phyloP scores from a whole-genome alignment of 2,329 filamentous ascomycete genomes.

The Trichophyton simii region DNA sequence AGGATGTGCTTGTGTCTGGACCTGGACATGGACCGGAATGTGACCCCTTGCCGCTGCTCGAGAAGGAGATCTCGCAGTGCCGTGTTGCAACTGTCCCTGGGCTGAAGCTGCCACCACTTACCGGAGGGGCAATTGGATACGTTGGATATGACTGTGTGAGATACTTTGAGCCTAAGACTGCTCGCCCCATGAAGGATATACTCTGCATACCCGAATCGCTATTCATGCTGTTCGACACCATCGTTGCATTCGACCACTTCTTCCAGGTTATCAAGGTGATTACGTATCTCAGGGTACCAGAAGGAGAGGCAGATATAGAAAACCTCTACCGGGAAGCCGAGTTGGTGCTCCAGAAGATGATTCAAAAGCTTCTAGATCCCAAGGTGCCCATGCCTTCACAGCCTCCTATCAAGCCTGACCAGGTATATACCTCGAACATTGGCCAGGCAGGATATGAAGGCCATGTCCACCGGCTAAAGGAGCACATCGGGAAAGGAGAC shows the following conservation, averaged over 20 bases:
- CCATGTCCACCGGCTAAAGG: conserved; percentile 76
- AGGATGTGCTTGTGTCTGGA: conserved; percentile 75
- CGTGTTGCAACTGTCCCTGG: conserved; percentile 74
- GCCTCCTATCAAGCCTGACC: conserved; percentile 54
- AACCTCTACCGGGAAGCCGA: conserved; percentile 58
- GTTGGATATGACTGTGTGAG: conserved; percentile 94
- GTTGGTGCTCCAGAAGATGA: conserved; percentile 50
- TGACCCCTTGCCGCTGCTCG: conserved; percentile 73
- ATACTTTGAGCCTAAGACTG: conserved; percentile 97
- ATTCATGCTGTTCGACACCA: conserved; percentile 94
- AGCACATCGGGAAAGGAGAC: conserved; percentile 81
- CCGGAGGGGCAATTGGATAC: conserved; percentile 88
- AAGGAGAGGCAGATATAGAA: conserved; percentile 45
- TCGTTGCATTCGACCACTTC: conserved; percentile 90
- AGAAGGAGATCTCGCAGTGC: conserved; percentile 65
- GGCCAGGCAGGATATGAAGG: conserved; percentile 75
- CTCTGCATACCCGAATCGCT: conserved; percentile 82
- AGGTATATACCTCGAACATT: conserved; percentile 84
- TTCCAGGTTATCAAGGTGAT: conserved; percentile 87
- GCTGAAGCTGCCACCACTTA: conserved; percentile 69
- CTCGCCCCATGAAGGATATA: conserved; percentile 73
- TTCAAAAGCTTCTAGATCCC: conserved; percentile 59
- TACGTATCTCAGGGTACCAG: conserved; percentile 68
- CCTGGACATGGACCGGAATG: conserved; percentile 70
- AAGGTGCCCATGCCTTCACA: conserved; percentile 69